phyloP scores from a whole-genome alignment of 2,329 filamentous ascomycete genomes.

The Scortechinia acanthostroma region DNA sequence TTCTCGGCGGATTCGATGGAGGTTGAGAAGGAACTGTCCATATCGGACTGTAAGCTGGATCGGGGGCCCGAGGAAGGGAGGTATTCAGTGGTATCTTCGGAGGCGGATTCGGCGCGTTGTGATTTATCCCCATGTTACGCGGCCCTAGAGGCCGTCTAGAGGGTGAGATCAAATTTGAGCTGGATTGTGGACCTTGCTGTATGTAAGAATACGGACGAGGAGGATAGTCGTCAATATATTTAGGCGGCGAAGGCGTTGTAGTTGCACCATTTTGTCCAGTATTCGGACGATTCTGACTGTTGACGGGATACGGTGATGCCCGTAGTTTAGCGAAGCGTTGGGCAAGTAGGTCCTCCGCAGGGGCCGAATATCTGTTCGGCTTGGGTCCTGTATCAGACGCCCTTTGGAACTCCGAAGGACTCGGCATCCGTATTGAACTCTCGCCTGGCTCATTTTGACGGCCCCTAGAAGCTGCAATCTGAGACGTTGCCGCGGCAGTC shows the following conservation, averaged over 20 bases:
- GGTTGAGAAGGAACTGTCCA: constrained; percentile 26
- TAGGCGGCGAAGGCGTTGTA: not conserved
- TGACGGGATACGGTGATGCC: constrained; percentile 11
- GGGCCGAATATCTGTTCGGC: not conserved
- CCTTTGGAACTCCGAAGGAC: constrained; percentile 24
- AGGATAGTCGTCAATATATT: constrained; percentile 1
- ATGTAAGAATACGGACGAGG: not conserved
- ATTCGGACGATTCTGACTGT: not conserved
- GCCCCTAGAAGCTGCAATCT: constrained; percentile 4
- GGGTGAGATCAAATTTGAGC: too few species aligned
- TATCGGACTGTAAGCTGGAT: constrained; percentile 36
- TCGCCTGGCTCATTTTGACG: not conserved
- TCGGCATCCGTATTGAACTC: constrained; percentile 24
- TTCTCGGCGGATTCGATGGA: constrained; percentile 23
- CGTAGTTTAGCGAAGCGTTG: constrained; percentile 29
- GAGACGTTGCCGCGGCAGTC: constrained; percentile 7
- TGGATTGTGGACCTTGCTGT: too few species aligned
- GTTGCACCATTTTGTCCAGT: not conserved
- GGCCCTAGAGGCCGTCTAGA: not conserved
- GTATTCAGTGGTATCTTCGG: constrained; percentile 20
- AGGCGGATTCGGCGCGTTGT: constrained; percentile 11
- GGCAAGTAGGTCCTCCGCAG: constrained; percentile 21
- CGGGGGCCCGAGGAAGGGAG: constrained; percentile 32
- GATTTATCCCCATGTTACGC: constrained; percentile 5
- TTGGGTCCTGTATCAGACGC: constrained; percentile 10